A percentile compares a stretch with the other conserved stretches of the same genome.
Evolutionary conservation across 2,329 filamentous ascomycete genomes (phyloP).

Genomic region (Sporothrix brunneoviolacea): DNA sequence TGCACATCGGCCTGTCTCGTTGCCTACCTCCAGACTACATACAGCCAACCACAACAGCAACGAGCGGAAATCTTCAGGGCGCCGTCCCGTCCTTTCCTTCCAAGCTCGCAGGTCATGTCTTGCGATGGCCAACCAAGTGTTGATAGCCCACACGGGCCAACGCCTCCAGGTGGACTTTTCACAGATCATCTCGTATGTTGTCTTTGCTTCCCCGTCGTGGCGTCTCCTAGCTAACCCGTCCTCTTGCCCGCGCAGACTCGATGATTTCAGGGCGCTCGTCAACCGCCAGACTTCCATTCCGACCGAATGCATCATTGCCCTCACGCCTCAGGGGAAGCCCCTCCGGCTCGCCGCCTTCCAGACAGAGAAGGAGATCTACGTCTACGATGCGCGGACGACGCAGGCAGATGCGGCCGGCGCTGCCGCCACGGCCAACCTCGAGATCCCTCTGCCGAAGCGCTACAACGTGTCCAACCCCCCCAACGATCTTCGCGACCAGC

Average conservation of each 20-base stretch:
- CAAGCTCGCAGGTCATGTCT: slow-evolving; percentile 34
- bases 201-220: neutral
- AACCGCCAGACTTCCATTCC: slow-evolving; percentile 67
- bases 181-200: slow-evolving; percentile 63
- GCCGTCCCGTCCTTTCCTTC: neutral
- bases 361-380: slow-evolving; percentile 76
- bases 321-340: slow-evolving; percentile 79
- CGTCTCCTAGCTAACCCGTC: neutral
- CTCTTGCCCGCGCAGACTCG: slow-evolving; percentile 50
- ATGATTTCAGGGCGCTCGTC: slow-evolving; percentile 80
- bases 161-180: slow-evolving; percentile 72
- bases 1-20: too few relatives aligned
- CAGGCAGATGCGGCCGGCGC: slow-evolving; percentile 45
- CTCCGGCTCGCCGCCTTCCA: slow-evolving; percentile 74
- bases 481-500: slow-evolving; percentile 75
- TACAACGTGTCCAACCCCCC: slow-evolving; percentile 62
- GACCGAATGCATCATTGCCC: slow-evolving; percentile 71
- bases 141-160: slow-evolving; percentile 89
- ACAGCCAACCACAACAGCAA: too few relatives aligned
- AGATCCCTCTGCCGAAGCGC: slow-evolving; percentile 45
- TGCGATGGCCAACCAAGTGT: slow-evolving; percentile 82
- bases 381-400: slow-evolving; percentile 79
- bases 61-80: too few relatives aligned
- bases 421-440: slow-evolving; percentile 36
- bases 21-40: too few relatives aligned